Percentiles rank a stretch among this genome's conserved stretches.
Conservation (phyloP, 75 land plant genomes). For the Picea sitchensis region DNA sequence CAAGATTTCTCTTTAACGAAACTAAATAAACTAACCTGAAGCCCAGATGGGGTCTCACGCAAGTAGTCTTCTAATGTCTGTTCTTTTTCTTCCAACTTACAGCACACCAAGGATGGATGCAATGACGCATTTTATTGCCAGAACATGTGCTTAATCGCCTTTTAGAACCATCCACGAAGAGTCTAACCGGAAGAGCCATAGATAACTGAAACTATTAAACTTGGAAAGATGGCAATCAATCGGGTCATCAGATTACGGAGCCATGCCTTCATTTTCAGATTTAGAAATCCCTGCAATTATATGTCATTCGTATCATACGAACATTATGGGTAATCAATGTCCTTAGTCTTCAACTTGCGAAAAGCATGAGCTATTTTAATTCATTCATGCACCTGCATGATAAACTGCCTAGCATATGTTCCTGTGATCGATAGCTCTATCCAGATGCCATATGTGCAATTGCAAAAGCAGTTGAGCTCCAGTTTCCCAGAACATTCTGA, state of each 20-base stretch:
- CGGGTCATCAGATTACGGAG: slow-evolving; percentile 68
- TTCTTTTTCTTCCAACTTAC: slow-evolving; percentile 56
- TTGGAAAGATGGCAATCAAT: slow-evolving; percentile 72
- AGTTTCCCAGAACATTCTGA: slow-evolving; percentile 68
- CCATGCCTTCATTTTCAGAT: slow-evolving; percentile 82
- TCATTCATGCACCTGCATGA: slow-evolving; percentile 53
- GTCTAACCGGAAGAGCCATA: no score
- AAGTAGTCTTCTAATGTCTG: slow-evolving; percentile 56
- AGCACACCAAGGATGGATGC: no score
- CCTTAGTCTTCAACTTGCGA: no score
- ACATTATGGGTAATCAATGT: no score
- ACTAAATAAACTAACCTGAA: slow-evolving; percentile 25
- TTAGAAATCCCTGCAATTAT: slow-evolving; percentile 68
- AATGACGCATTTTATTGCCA: no score
- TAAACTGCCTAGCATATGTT: slow-evolving; percentile 11
- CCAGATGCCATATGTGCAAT: slow-evolving; percentile 77
- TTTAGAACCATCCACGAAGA: no score
- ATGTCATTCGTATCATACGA: no score
- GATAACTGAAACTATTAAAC: slow-evolving; percentile 42
- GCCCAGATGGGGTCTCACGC: slow-evolving; percentile 34
- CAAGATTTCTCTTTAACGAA: neutral
- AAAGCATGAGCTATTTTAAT: no score
- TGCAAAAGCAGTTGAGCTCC: slow-evolving; percentile 50
- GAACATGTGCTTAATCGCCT: no score
- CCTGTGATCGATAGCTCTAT: slow-evolving; percentile 82